These are phyloP conservation scores for Sphagnum fallax DNA, from an alignment of 228 moss, liverwort and hornwort species.

Conservation along the genomic window DNA sequence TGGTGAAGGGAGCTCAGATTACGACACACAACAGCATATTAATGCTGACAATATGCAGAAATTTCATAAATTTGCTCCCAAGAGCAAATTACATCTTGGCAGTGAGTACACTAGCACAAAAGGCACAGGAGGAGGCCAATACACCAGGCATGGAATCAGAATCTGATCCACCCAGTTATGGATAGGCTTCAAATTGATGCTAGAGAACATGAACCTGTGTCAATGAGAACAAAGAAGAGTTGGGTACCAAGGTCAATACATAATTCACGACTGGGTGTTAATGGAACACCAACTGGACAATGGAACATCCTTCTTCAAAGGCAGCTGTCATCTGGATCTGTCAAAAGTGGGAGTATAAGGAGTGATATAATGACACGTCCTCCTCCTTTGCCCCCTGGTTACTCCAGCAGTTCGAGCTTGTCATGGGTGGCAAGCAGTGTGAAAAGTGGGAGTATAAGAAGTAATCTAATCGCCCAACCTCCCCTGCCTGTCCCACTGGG, in stretches of 20 bases:
- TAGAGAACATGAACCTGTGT: constrained; percentile 26
- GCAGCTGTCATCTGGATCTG: constrained; percentile 15
- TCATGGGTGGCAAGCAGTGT: constrained; percentile 22
- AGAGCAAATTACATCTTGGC: constrained; percentile 26
- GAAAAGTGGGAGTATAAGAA: constrained; percentile 33
- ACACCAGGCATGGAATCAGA: constrained; percentile 27
- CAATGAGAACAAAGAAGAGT: constrained; percentile 25
- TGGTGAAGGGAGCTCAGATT: constrained; percentile 40
- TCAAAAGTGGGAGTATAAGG: too few relatives aligned
- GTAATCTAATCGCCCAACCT: constrained; percentile 29
- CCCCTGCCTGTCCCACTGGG: constrained; percentile 28
- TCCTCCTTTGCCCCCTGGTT: too few relatives aligned
- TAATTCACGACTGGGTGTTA: constrained; percentile 1
- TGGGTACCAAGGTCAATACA: neutral
- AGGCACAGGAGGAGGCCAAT: constrained; percentile 36
- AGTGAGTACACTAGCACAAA: constrained; percentile 34
- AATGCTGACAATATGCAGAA: constrained; percentile 41
- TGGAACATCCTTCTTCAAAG: constrained; percentile 27
- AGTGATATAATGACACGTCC: too few relatives aligned
- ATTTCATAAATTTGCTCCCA: constrained; percentile 30
- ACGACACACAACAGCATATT: constrained; percentile 62
- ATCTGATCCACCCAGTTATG: constrained; percentile 15
- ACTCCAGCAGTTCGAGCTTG: too few relatives aligned
- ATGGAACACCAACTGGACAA: constrained; percentile 35
- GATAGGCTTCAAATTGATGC: constrained; percentile 25